A percentile compares a stretch with the other conserved stretches of the same genome.
These are phyloP conservation scores for Trypanosoma brucei DNA, from an alignment of 208 protist species.

Conservation along the genomic window DNA sequence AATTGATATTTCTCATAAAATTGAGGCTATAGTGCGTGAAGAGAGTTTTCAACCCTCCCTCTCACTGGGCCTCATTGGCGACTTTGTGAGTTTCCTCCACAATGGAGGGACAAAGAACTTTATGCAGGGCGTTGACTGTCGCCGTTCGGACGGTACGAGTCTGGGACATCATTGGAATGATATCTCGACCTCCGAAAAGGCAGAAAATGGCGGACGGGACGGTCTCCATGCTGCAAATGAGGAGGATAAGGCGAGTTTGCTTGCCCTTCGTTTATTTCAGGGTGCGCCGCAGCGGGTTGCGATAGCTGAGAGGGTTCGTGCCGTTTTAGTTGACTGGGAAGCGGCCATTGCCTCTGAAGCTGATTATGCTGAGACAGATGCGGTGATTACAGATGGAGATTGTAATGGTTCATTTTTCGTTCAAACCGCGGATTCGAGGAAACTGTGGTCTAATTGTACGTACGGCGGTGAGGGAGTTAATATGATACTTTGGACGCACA, in stretches of 20 bases:
- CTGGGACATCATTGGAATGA: slow-evolving; percentile 1
- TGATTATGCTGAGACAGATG: background rate
- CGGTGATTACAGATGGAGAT: too few species aligned
- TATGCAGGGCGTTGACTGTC: slow-evolving; percentile 7
- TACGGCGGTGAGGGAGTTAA: too few species aligned
- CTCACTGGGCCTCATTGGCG: slow-evolving; percentile 9
- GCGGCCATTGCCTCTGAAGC: background rate
- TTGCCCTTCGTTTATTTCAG: slow-evolving; percentile 9
- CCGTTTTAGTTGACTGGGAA: slow-evolving; percentile 3
- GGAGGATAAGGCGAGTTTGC: background rate
- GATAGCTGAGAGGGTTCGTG: slow-evolving; percentile 8
- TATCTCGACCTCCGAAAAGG: background rate
- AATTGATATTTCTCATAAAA: background rate
- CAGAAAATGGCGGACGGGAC: too few species aligned
- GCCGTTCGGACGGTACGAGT: background rate
- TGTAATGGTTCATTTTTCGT: too few species aligned
- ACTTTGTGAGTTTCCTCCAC: slow-evolving; percentile 22
- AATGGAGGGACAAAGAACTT: slow-evolving; percentile 12
- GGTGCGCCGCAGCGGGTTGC: slow-evolving; percentile 14
- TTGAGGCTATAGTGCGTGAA: slow-evolving; percentile 4
- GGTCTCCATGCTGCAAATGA: background rate
- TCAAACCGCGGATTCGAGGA: too few species aligned
- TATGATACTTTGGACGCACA: too few species aligned
- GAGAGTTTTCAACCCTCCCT: slow-evolving; percentile 14
- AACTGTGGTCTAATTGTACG: too few species aligned